These are phyloP conservation scores for Pseudozyma sp. DNA, from an alignment of 1,284 basidiomycete species.

Conservation along the genomic window DNA sequence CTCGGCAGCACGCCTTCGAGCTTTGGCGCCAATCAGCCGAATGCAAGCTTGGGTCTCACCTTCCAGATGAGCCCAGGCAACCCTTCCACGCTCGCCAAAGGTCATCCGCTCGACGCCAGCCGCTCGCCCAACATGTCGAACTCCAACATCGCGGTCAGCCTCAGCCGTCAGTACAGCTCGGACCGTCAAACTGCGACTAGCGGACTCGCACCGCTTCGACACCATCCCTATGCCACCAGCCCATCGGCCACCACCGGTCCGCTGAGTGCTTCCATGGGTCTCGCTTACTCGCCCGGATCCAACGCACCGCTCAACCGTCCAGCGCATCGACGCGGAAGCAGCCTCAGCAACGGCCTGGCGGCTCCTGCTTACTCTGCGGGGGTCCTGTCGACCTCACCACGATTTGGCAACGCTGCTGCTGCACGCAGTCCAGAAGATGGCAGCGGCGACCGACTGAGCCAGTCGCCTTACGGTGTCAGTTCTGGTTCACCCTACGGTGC, in stretches of 20 bases:
- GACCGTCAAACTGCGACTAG: conserved; percentile 38
- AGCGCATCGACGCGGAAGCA: conserved; percentile 48
- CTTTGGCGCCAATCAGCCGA: conserved; percentile 34
- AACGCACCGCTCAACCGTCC: conserved; percentile 51
- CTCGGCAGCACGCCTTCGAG: conserved; percentile 39
- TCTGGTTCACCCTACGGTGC: conserved; percentile 38
- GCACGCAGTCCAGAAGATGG: conserved; percentile 23
- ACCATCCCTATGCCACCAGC: conserved; percentile 57
- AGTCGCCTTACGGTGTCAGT: conserved; percentile 37
- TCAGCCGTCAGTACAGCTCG: conserved; percentile 57
- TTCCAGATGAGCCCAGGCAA: conserved; percentile 54
- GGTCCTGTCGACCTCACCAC: conserved; percentile 48
- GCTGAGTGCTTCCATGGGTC: conserved; percentile 52
- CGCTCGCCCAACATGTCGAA: conserved; percentile 34
- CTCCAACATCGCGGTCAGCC: conserved; percentile 31
- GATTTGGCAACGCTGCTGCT: conserved; percentile 32
- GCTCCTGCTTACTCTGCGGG: conserved; percentile 40
- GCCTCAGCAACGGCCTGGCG: conserved; percentile 51
- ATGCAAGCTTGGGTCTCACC: conserved; percentile 49
- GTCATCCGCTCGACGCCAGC: conserved; percentile 35
- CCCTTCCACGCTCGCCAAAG: conserved; percentile 35
- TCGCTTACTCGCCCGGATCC: conserved; percentile 56
- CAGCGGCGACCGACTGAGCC: conserved; percentile 29
- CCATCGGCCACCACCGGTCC: conserved; percentile 50
- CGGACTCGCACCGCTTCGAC: conserved; percentile 38